These are phyloP conservation scores for Akanthomyces muscarius DNA, from an alignment of 2,329 filamentous ascomycete species.

Conservation along the genomic window DNA sequence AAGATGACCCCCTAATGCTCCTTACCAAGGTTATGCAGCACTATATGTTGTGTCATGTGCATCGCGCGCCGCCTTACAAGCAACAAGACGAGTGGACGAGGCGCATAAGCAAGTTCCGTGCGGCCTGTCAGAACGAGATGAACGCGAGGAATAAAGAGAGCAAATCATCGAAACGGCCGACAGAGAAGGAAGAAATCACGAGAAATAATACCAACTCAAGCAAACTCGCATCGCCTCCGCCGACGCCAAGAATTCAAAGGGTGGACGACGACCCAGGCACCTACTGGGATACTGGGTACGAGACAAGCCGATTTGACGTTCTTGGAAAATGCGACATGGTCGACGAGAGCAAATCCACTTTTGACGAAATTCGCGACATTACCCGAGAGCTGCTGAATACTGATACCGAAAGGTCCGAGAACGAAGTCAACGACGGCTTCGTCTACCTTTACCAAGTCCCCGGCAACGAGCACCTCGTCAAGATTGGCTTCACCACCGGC, in stretches of 20 bases:
- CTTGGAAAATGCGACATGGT: background rate
- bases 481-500: constrained; percentile 10
- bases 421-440: constrained; percentile 33
- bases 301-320: background rate
- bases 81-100: background rate
- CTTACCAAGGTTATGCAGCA: background rate
- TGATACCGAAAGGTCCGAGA: constrained; percentile 25
- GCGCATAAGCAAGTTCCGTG: background rate
- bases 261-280: no score
- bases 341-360: background rate
- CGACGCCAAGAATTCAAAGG: background rate
- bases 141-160: background rate
- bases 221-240: background rate
- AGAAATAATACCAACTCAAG: background rate
- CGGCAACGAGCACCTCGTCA: constrained; percentile 10
- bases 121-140: background rate
- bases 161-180: background rate
- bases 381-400: constrained; percentile 7
- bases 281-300: background rate
- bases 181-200: background rate
- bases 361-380: background rate
- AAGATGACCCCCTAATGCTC: background rate
- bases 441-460: constrained; percentile 13
- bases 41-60: background rate
- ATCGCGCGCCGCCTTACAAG: background rate